Conservation (phyloP, 2,329 filamentous ascomycete species). For the Cytospora paraplurivora region DNA sequence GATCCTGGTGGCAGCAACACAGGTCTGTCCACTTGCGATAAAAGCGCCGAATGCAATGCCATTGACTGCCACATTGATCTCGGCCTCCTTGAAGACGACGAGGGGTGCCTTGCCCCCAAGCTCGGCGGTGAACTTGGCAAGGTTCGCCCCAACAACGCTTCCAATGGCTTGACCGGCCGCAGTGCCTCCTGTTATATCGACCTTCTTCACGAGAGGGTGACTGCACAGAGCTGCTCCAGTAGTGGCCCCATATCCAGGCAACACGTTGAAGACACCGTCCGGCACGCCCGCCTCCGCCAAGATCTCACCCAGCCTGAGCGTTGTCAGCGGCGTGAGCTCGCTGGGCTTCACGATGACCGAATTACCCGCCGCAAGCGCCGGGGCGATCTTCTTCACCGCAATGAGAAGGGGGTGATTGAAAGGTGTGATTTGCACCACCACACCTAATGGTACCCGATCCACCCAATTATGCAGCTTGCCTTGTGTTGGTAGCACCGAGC, state of each 20-base stretch:
- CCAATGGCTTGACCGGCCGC: constrained; percentile 69
- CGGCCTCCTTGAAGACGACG: constrained; percentile 66
- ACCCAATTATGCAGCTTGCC: constrained; percentile 62
- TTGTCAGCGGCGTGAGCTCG: constrained; percentile 63
- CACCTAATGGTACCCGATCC: constrained; percentile 57
- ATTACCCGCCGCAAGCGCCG: constrained; percentile 62
- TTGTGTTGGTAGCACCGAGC: constrained; percentile 64
- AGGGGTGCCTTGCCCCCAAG: constrained; percentile 72
- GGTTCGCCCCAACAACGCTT: constrained; percentile 63
- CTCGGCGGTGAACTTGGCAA: constrained; percentile 71
- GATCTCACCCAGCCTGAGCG: constrained; percentile 60
- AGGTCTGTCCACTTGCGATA: constrained; percentile 58
- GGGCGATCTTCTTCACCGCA: constrained; percentile 61
- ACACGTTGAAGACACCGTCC: constrained; percentile 67
- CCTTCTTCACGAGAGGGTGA: constrained; percentile 60
- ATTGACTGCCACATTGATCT: constrained; percentile 67
- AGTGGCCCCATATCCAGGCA: constrained; percentile 55
- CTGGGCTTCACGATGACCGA: constrained; percentile 63
- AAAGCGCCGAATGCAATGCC: constrained; percentile 66
- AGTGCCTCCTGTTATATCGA: constrained; percentile 77
- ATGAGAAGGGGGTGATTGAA: constrained; percentile 63
- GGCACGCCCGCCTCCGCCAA: constrained; percentile 70
- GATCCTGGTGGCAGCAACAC: constrained; percentile 72
- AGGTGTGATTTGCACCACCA: constrained; percentile 58
- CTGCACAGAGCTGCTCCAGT: constrained; percentile 57